phyloP scores from a whole-genome alignment of 2,329 filamentous ascomycete genomes.

The Colletotrichum melonis region DNA sequence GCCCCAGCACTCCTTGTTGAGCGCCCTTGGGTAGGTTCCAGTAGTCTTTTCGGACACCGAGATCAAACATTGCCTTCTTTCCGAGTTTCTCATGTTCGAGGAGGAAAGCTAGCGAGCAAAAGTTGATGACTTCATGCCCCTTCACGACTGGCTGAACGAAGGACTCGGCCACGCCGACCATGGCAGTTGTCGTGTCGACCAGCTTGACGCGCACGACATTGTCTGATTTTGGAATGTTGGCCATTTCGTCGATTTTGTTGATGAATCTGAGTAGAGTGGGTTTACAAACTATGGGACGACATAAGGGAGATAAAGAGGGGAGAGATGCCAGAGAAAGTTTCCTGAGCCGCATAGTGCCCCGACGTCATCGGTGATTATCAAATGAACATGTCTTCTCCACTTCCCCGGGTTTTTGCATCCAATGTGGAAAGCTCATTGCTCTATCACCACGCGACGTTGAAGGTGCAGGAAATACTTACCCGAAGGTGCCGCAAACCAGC shows the following conservation, averaged over 20 bases:
- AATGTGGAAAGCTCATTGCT: background rate
- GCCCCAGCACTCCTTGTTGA: slow-evolving; percentile 14
- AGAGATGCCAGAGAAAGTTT: background rate
- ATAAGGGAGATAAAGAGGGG: background rate
- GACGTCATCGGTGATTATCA: slow-evolving; percentile 18
- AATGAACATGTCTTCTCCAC: slow-evolving; percentile 17
- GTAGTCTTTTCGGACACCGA: slow-evolving; percentile 35
- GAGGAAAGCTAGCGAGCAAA: slow-evolving; percentile 36
- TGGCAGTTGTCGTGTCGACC: slow-evolving; percentile 33
- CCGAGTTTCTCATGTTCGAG: slow-evolving; percentile 34
- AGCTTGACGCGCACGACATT: slow-evolving; percentile 35
- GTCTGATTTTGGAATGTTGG: slow-evolving; percentile 26
- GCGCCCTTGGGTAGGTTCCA: slow-evolving; percentile 28
- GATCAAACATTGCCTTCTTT: slow-evolving; percentile 34
- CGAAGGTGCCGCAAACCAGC: background rate
- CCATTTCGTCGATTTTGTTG: background rate
- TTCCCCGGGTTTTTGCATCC: background rate
- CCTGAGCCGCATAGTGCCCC: background rate
- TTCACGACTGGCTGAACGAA: slow-evolving; percentile 34
- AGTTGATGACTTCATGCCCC: slow-evolving; percentile 37
- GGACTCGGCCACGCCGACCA: slow-evolving; percentile 30
- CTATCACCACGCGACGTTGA: background rate
- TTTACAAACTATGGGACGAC: background rate
- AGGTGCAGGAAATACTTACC: slow-evolving; percentile 16
- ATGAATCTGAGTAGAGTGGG: background rate